Conservation (phyloP, 2,329 filamentous ascomycete genomes). For the Apiospora phragmitis region DNA sequence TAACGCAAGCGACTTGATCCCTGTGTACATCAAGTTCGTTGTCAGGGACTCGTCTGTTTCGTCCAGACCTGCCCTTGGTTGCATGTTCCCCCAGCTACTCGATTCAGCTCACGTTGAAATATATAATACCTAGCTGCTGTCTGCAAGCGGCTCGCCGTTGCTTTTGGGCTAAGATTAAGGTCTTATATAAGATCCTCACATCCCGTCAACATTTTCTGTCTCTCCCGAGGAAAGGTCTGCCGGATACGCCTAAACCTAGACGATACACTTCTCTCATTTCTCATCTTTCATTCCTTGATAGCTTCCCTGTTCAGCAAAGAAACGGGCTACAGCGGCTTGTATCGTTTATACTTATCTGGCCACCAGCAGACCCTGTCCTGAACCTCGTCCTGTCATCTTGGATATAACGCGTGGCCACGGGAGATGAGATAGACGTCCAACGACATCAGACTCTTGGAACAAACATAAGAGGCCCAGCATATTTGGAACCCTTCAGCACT, state of each 20-base stretch:
- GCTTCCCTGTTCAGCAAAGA: neutral
- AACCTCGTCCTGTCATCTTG: too few relatives aligned
- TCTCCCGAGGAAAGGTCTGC: neutral
- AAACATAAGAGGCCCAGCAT: neutral
- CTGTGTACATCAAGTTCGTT: slow-evolving; percentile 2
- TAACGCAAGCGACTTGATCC: neutral
- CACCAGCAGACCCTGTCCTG: neutral
- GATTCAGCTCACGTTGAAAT: neutral
- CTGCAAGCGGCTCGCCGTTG: neutral
- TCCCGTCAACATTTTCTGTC: neutral
- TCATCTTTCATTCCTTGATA: neutral
- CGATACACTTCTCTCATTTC: neutral
- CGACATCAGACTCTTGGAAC: neutral
- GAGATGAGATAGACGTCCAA: neutral
- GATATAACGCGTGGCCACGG: neutral
- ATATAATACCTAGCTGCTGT: neutral
- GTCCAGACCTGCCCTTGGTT: neutral
- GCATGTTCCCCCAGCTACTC: neutral
- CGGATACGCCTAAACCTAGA: neutral
- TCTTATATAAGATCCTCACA: neutral
- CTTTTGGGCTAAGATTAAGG: neutral
- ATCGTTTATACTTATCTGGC: neutral
- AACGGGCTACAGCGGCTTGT: neutral
- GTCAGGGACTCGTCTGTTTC: neutral
- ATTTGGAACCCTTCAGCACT: neutral